phyloP scores from a whole-genome alignment of 345 rosid genomes.

The Corchorus capsularis region DNA sequence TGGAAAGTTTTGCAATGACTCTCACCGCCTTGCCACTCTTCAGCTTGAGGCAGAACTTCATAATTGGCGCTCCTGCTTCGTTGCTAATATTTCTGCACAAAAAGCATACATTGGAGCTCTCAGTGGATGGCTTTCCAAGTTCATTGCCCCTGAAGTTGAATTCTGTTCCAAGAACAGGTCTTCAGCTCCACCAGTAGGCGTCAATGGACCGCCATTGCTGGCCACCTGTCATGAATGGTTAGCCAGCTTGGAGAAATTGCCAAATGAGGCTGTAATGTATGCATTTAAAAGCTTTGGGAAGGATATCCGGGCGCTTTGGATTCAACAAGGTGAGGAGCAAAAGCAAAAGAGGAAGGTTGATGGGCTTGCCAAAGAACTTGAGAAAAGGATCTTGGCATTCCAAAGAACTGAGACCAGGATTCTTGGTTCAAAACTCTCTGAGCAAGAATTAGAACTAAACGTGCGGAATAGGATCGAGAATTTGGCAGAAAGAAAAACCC shows the following conservation, averaged over 20 bases:
- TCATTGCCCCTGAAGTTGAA: slow-evolving; percentile 37
- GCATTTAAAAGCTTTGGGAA: slow-evolving; percentile 34
- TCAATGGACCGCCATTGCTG: slow-evolving; percentile 33
- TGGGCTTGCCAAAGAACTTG: slow-evolving; percentile 35
- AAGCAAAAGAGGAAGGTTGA: slow-evolving; percentile 48
- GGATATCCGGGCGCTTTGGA: slow-evolving; percentile 34
- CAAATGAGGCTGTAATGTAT: slow-evolving; percentile 34
- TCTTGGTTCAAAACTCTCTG: slow-evolving; percentile 28
- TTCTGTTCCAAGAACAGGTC: slow-evolving; percentile 24
- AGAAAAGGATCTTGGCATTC: slow-evolving; percentile 31
- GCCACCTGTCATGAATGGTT: slow-evolving; percentile 42
- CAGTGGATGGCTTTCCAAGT: slow-evolving; percentile 41
- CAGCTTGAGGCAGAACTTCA: slow-evolving; percentile 44
- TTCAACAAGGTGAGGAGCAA: slow-evolving; percentile 47
- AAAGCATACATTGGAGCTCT: slow-evolving; percentile 48
- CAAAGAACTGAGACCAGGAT: slow-evolving; percentile 37
- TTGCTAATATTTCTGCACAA: slow-evolving; percentile 34
- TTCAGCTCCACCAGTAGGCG: slow-evolving; percentile 9
- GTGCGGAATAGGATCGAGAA: slow-evolving; percentile 24
- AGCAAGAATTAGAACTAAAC: slow-evolving; percentile 24
- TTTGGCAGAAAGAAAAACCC: slow-evolving; percentile 32
- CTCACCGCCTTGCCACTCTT: slow-evolving; percentile 43
- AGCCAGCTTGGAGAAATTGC: slow-evolving; percentile 35
- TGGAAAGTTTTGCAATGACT: slow-evolving; percentile 33
- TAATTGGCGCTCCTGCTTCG: slow-evolving; percentile 42